Base-by-base conservation (phyloP, 2,329 filamentous ascomycete species). In the Colletotrichum shisoi region DNA sequence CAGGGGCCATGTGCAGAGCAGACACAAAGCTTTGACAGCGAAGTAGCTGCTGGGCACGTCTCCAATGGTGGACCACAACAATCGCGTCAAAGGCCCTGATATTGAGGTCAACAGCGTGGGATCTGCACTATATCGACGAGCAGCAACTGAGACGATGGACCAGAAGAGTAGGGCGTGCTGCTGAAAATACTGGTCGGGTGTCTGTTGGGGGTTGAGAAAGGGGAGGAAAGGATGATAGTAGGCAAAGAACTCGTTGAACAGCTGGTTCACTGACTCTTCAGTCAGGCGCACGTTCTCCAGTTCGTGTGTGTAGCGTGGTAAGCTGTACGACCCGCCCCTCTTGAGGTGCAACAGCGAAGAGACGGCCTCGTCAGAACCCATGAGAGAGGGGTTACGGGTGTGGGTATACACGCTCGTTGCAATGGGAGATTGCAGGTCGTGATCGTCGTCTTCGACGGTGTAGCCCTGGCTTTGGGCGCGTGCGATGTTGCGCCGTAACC, bases 161-260 rank as follows among this genome's bases (percentile, higher is more conserved):
- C 93, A 97, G 78, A 96, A 96, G 1, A 97, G 84, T 15, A 97
- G 82, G 4, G 89, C 88, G 57, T 93, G 91, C 72, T 94, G 90
- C 67, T 89, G 85, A 74, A 91, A 91, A 75, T 92, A 95, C 65
- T 88, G 82, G 53, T 95, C 90, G 1, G 92, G 90, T 0, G 85
- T 79, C 70, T 89, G 87, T 11, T 83, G 75, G 6, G 87, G 83
- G 72, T 89, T 90, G 70, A 94, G 84, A 73, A 94, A 91, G 0
- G 91, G 91, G 17, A 94, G 79, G 74, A 91, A 94, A 1, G 87
- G 89, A 75, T 95, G 91, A 75, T 93, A 94, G 73, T 83, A 87
- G 68, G 82, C 80, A 80, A 92, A 94, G 79, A 90, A 94, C 73
- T 92, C 88, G 78, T 84, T 83, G 78, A 93, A 93, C 24, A 94